Percentiles rank a stretch among this genome's conserved stretches.
Conservation (phyloP, 2,329 filamentous ascomycete genomes). For the Beauveria rudraprayagi region DNA sequence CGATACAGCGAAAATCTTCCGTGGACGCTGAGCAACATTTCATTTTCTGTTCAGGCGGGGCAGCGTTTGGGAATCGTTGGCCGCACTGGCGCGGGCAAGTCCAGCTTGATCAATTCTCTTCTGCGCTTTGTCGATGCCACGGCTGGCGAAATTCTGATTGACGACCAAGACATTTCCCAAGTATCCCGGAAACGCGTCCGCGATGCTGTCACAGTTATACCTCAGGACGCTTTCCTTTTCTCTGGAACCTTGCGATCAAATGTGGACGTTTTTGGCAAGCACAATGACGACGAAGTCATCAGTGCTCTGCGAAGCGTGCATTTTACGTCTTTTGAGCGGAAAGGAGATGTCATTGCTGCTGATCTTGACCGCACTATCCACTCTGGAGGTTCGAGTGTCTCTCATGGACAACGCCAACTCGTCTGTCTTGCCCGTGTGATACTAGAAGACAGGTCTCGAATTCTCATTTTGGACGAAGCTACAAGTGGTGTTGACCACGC, state of each 20-base stretch:
- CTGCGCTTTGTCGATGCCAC: constrained; percentile 8
- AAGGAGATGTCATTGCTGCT: constrained; percentile 26
- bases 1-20: constrained; percentile 30
- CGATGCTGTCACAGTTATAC: background rate
- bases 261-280: constrained; percentile 61
- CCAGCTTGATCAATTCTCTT: constrained; percentile 6
- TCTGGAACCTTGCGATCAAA: constrained; percentile 64
- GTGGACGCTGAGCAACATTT: constrained; percentile 38
- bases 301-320: constrained; percentile 59
- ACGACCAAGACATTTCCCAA: constrained; percentile 2
- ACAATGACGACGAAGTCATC: constrained; percentile 54
- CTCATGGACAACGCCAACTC: constrained; percentile 62
- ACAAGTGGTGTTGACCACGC: constrained; percentile 63
- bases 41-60: background rate
- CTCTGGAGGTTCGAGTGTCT: constrained; percentile 59
- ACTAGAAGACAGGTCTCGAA: constrained; percentile 1
- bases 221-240: constrained; percentile 64
- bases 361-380: constrained; percentile 47
- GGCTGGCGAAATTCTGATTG: background rate
- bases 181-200: background rate
- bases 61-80: constrained; percentile 5
- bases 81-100: constrained; percentile 11
- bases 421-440: constrained; percentile 58
- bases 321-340: background rate
- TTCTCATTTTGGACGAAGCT: constrained; percentile 49